A percentile compares a stretch with the other conserved stretches of the same genome.
Evolutionary conservation across 2,329 filamentous ascomycete genomes (phyloP).

Genomic region (Calonectria montana): DNA sequence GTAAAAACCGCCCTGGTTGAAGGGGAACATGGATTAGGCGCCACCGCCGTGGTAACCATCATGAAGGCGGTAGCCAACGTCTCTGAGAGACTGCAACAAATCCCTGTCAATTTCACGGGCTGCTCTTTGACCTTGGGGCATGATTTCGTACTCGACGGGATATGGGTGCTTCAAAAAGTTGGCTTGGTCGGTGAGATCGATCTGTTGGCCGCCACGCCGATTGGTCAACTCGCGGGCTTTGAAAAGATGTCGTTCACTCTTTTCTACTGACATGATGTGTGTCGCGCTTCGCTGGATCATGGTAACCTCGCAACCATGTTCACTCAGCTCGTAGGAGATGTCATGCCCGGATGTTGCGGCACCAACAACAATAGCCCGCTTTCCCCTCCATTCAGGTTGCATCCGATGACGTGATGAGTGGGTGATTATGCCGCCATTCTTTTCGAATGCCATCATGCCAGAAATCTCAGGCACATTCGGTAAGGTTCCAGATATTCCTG

Average conservation of each 20-base stretch:
- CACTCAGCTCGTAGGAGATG: not conserved
- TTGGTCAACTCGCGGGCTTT: not conserved
- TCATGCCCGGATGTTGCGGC: constrained; percentile 14
- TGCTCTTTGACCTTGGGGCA: not conserved
- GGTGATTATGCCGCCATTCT: not conserved
- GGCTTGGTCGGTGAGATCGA: not conserved
- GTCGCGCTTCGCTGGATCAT: constrained; percentile 19
- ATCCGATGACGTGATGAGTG: constrained; percentile 3
- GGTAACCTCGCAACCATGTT: constrained; percentile 4
- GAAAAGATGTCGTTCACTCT: constrained; percentile 9
- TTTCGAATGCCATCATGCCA: constrained; percentile 4
- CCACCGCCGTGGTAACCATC: constrained; percentile 24
- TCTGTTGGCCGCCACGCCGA: not conserved
- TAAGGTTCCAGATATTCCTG: constrained; percentile 4
- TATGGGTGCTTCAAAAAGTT: constrained; percentile 1
- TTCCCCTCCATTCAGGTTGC: not conserved
- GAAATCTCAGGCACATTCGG: constrained; percentile 6
- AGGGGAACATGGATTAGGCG: constrained; percentile 25
- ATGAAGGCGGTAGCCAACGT: constrained; percentile 17
- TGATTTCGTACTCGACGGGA: constrained; percentile 11
- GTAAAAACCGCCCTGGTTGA: constrained; percentile 24
- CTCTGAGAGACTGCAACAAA: not conserved
- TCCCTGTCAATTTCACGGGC: not conserved
- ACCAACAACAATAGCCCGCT: constrained; percentile 4
- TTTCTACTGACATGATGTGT: constrained; percentile 17